Conservation (phyloP, 2,329 filamentous ascomycete genomes). For the Botrytis pseudocinerea region DNA sequence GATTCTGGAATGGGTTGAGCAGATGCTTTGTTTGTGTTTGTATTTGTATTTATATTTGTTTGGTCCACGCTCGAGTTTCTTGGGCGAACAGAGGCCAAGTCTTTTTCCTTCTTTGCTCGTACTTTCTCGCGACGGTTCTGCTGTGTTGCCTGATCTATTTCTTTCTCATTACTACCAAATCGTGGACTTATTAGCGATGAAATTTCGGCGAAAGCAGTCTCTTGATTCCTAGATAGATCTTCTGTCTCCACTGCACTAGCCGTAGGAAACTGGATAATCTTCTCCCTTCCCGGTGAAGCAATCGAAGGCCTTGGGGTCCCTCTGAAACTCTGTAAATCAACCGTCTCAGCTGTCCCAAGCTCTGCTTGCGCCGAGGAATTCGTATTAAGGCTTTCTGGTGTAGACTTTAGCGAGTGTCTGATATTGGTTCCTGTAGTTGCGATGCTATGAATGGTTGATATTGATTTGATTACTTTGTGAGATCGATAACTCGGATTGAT, state of each 20-base stretch:
- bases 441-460: constrained; percentile 18
- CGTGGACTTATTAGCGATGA: neutral
- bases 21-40: neutral
- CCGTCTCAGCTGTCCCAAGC: constrained; percentile 17
- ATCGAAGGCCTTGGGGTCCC: neutral
- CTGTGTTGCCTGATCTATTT: neutral
- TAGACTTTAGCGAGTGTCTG: constrained; percentile 15
- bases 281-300: neutral
- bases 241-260: neutral
- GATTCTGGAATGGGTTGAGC: neutral
- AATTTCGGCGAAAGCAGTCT: neutral
- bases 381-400: constrained; percentile 14
- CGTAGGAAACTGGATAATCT: too few relatives aligned
- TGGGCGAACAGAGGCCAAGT: constrained; percentile 30
- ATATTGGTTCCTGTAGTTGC: constrained; percentile 13
- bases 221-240: neutral
- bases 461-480: constrained; percentile 8
- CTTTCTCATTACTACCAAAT: neutral
- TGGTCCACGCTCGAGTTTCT: neutral
- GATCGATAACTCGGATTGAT: constrained; percentile 8
- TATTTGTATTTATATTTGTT: neutral
- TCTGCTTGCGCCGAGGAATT: neutral
- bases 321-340: constrained; percentile 13
- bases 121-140: constrained; percentile 33
- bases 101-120: constrained; percentile 31